phyloP scores from a whole-genome alignment of 192 early-diverging fungal genomes.

The Oehlia diaphana region DNA sequence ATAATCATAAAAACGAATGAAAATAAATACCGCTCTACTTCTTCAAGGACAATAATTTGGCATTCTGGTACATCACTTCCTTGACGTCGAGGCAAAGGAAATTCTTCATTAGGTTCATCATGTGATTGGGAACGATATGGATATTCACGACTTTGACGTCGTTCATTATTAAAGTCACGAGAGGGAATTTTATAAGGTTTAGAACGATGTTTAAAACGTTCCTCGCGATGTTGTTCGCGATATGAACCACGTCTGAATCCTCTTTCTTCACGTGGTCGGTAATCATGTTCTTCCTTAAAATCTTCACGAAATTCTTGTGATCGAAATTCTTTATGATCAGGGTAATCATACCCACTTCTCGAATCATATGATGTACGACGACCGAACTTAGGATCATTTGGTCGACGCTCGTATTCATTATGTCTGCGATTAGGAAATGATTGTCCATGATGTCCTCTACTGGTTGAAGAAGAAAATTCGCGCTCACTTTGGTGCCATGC shows the following conservation, averaged over 20 bases:
- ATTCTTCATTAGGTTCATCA: constrained; percentile 30
- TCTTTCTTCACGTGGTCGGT: constrained; percentile 11
- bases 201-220: constrained; percentile 17
- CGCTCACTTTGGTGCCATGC: constrained; percentile 22
- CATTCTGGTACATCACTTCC: constrained; percentile 34
- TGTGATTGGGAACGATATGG: constrained; percentile 25
- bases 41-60: constrained; percentile 34
- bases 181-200: constrained; percentile 30
- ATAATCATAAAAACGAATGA: neutral
- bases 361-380: constrained; percentile 31
- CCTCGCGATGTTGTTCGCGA: constrained; percentile 28
- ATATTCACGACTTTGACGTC: constrained; percentile 29
- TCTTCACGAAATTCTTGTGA: constrained; percentile 20
- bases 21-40: constrained; percentile 28
- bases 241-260: constrained; percentile 18
- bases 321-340: constrained; percentile 13
- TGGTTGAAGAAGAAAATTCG: neutral
- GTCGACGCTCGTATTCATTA: constrained; percentile 28
- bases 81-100: constrained; percentile 32
- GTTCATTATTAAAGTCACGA: constrained; percentile 18
- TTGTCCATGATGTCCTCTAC: constrained; percentile 21
- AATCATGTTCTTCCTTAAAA: neutral
- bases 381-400: constrained; percentile 18
- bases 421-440: constrained; percentile 17
- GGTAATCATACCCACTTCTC: constrained; percentile 7